Percentiles rank a stretch among this genome's conserved stretches.
These are phyloP conservation scores for Durio zibethinus DNA, from an alignment of 345 rosid species.

Conservation along the genomic window DNA sequence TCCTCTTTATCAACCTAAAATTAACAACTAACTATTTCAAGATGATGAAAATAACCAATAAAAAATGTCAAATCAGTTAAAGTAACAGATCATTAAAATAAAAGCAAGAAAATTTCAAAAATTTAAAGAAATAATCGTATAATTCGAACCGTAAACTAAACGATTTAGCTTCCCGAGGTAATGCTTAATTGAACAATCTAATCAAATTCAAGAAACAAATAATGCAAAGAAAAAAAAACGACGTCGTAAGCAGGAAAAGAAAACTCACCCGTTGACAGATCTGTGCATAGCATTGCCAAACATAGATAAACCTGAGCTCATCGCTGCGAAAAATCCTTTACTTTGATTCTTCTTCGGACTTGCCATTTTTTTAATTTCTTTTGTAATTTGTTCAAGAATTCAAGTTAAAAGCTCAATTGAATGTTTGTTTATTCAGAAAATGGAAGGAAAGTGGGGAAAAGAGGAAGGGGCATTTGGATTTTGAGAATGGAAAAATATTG, in stretches of 20 bases:
- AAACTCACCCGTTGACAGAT: slow-evolving; percentile 59
- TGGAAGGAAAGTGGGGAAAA: background rate
- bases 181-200: background rate
- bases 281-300: slow-evolving; percentile 65
- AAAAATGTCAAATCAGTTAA: background rate
- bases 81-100: background rate
- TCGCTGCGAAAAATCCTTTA: slow-evolving; percentile 64
- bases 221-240: background rate
- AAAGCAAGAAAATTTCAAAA: background rate
- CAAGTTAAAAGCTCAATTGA: background rate
- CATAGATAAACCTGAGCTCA: slow-evolving; percentile 61
- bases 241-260: background rate
- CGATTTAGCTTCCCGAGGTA: background rate
- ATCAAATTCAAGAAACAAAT: background rate
- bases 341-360: slow-evolving; percentile 48
- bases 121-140: background rate
- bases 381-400: background rate
- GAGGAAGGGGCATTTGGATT: background rate
- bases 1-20: background rate
- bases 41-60: background rate
- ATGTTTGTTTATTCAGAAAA: background rate
- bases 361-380: slow-evolving; percentile 28
- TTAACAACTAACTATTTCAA: background rate
- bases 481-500: background rate
- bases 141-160: background rate